Base-by-base conservation (phyloP, 306 rosid species). In the Vachellia pachyceras region DNA sequence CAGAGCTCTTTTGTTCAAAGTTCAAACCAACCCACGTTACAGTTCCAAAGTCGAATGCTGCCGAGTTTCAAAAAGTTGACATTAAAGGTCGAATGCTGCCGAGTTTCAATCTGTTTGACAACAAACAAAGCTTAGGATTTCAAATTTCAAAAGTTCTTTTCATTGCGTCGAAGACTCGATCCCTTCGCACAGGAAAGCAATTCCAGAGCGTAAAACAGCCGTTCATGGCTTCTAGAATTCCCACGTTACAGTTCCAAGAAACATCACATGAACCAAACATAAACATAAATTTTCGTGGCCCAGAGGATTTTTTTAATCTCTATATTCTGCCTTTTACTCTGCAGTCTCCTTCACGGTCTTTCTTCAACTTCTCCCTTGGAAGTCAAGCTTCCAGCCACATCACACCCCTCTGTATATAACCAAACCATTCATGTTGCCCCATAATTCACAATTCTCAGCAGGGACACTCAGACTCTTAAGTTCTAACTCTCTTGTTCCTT, bases 181-280 rank as follows among this genome's bases (percentile, higher is more conserved):
- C 0, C 10, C 8, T 72, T 47, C 44, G 47, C 6, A 14, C 9
- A 45, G 9, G 1, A 8, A 25, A 72, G 25, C 23, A 46, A 46
- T 72, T 37, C 7, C 45, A 49, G 33, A 18, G 77, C 77, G 64
- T 73, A n/a, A 52, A 18, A 73, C 14, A 17, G 65, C 36, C 65
- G 65, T 60, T 73, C 47, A 18, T 36, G 17, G 20, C 57, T 35
- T 49, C 64, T 33, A 72, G 77, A 35, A 33, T 17, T 18, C 44
- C 25, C 2, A 36, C 18, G 9, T 35, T 29, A n/a, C 15, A 13
- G 3, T 47, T 45, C 67, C 67, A 23, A 25, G 39, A 60, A 60
- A 60, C 36, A 60, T 23, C 39, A 1, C 18, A 60, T 14, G 1
- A 46, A 25, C 23, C 6, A 47, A 45, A 47, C 61, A 15, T 0